phyloP scores from a whole-genome alignment of 2,329 filamentous ascomycete genomes.

The Ustulina deusta region DNA sequence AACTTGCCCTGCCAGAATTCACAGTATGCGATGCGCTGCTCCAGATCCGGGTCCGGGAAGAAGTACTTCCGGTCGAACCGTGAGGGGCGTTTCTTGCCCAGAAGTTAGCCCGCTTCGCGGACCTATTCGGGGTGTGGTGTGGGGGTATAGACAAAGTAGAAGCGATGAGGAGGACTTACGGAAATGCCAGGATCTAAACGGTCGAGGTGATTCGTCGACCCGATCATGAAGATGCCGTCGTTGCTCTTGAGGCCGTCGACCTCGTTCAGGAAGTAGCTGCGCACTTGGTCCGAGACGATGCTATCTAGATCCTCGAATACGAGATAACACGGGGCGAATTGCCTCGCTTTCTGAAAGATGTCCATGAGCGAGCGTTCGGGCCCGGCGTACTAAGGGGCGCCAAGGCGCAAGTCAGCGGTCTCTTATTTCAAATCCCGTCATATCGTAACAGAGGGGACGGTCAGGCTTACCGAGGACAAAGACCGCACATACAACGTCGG shows the following conservation, averaged over 20 bases:
- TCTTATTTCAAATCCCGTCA: not conserved
- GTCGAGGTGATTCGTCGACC: conserved; percentile 74
- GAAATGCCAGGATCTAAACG: conserved; percentile 74
- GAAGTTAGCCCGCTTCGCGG: not conserved
- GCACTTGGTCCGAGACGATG: conserved; percentile 69
- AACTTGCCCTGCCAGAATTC: conserved; percentile 72
- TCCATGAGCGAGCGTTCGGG: conserved; percentile 66
- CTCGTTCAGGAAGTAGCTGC: conserved; percentile 79
- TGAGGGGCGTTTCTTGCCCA: conserved; percentile 68
- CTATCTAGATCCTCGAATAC: conserved; percentile 80
- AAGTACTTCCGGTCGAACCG: conserved; percentile 76
- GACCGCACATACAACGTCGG: conserved; percentile 72
- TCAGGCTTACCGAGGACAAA: conserved; percentile 54
- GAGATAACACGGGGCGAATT: conserved; percentile 74
- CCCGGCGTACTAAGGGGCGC: conserved; percentile 60
- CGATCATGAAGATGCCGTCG: conserved; percentile 77
- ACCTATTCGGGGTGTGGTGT: not conserved
- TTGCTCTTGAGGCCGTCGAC: conserved; percentile 77
- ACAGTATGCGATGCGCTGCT: conserved; percentile 70
- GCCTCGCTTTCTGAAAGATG: conserved; percentile 70
- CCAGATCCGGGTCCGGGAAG: conserved; percentile 68
- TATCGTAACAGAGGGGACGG: not conserved
- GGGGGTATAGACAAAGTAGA: not conserved
- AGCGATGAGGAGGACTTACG: conserved; percentile 49
- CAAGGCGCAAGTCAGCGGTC: conserved; percentile 8